Base-by-base conservation (phyloP, 805 yeast species). In the Monosporozyma solicola region DNA sequence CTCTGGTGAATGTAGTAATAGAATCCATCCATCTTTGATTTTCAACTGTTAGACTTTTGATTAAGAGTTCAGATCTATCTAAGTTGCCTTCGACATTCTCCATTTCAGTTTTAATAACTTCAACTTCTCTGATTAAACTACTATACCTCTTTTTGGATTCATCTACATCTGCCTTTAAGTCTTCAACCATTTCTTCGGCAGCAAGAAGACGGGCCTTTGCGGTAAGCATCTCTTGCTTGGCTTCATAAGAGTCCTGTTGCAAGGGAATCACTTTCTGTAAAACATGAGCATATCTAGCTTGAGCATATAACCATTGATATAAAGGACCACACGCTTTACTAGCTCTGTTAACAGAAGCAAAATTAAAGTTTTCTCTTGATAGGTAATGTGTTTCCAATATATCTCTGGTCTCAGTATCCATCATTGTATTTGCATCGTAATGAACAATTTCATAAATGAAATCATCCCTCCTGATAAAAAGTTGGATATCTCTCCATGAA, bases 261-360 rank as follows among this genome's bases (percentile, higher is more conserved):
- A 92, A 67, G 0, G 98, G 98, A 0, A 80, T 85, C 27, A 92
- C 78, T 50, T 75, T 78, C 39, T 85, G 85, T 46, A 88, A 70
- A 24, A 90, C 85, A 1, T 79, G 62, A 0, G 92, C 79, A 62
- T 85, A 92, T n/a, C 76, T 72, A n/a, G 90, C 73, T 57, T 92
- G 97, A 0, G 98, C 97, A 51, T 77, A 76, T 0, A 90, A 91
- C 98, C 98, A 92, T 55, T 83, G 83, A 20, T 86, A 63, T 37
- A 92, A 71, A 0, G 98, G 98, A 0, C 97, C 98, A 71, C 97
- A 89, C 0, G 97, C 97, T 62, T 87, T 89, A 67, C 95, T 85
- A 4, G 98, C 98, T 41, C 97, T 74, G 60, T 86, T 80, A 0
- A 88, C 96, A 0, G 86, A 70, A 48, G 84, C 90, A 60, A 71